Evolutionary conservation across 2,329 filamentous ascomycete genomes (phyloP).

Genomic region (Juglanconis juglandina): DNA sequence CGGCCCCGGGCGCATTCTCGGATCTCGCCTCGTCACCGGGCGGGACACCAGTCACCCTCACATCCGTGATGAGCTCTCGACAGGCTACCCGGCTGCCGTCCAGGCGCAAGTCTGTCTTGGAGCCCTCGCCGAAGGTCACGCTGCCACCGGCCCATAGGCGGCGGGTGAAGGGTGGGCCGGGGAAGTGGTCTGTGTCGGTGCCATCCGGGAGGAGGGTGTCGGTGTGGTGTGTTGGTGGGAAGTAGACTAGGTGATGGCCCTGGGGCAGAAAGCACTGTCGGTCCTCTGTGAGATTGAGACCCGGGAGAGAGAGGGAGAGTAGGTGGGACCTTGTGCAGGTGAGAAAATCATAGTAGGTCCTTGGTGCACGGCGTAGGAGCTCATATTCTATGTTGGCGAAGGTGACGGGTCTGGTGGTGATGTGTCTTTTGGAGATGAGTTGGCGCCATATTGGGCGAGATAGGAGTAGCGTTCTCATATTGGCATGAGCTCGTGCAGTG

Average conservation of each 20-base stretch:
- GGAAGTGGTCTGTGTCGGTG: conserved; percentile 75
- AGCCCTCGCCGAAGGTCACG: conserved; percentile 49
- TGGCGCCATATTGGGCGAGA: conserved; percentile 7
- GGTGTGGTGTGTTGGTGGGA: conserved; percentile 65
- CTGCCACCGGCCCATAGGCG: conserved; percentile 88
- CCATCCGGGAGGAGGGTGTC: conserved; percentile 72
- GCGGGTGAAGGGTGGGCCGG: conserved; percentile 66
- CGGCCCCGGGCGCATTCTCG: conserved; percentile 12
- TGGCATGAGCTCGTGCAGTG: neutral
- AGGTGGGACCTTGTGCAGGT: conserved; percentile 62
- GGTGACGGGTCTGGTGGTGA: conserved; percentile 10
- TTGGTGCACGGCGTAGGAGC: conserved; percentile 20
- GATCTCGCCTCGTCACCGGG: conserved; percentile 21
- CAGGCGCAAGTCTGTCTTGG: conserved; percentile 31
- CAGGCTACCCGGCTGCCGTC: conserved; percentile 41
- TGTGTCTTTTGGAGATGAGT: neutral
- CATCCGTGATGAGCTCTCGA: conserved; percentile 42
- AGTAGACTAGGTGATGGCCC: conserved; percentile 83
- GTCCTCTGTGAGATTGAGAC: neutral
- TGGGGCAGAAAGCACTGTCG: conserved; percentile 43
- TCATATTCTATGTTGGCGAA: conserved; percentile 16
- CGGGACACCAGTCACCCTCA: conserved; percentile 23
- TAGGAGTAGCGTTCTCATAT: conserved; percentile 7
- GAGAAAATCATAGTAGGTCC: conserved; percentile 41
- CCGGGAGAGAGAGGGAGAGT: conserved; percentile 56